Conservation (phyloP, 169 alveolate genomes). For the Plasmodium chabaudi region DNA sequence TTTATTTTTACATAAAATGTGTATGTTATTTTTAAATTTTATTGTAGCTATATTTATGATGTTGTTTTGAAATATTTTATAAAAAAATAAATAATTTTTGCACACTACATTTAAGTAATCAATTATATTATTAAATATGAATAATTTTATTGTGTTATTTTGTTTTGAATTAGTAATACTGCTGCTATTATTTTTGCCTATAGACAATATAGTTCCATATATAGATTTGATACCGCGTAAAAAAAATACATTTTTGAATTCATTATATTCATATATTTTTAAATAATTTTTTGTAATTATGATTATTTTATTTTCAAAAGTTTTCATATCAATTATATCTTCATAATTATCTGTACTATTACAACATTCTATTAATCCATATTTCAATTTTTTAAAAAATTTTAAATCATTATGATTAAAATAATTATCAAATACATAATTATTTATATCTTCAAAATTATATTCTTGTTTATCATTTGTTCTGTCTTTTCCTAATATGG, state of each 20-base stretch:
- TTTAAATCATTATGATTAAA: constrained; percentile 19
- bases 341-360: constrained; percentile 12
- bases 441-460: constrained; percentile 13
- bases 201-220: background rate
- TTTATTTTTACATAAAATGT: constrained; percentile 42
- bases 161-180: constrained; percentile 22
- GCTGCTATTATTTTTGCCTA: background rate
- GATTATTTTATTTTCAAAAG: constrained; percentile 47
- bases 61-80: background rate
- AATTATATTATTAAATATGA: constrained; percentile 7
- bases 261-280: constrained; percentile 33
- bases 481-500: background rate
- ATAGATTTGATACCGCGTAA: too few relatives aligned
- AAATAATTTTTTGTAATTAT: constrained; percentile 22
- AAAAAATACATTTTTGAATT: constrained; percentile 2
- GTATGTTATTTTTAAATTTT: constrained; percentile 40
- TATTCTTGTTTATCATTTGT: constrained; percentile 31
- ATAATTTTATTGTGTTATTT: constrained; percentile 4
- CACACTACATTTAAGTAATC: constrained; percentile 28
- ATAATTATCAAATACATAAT: too few relatives aligned
- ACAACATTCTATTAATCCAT: constrained; percentile 26
- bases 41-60: constrained; percentile 18
- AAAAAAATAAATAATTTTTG: constrained; percentile 7
- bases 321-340: constrained; percentile 25
- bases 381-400: constrained; percentile 22